Base-by-base conservation (phyloP, 352 stramenopile genomes). In the Phytophthora aleatoria region DNA sequence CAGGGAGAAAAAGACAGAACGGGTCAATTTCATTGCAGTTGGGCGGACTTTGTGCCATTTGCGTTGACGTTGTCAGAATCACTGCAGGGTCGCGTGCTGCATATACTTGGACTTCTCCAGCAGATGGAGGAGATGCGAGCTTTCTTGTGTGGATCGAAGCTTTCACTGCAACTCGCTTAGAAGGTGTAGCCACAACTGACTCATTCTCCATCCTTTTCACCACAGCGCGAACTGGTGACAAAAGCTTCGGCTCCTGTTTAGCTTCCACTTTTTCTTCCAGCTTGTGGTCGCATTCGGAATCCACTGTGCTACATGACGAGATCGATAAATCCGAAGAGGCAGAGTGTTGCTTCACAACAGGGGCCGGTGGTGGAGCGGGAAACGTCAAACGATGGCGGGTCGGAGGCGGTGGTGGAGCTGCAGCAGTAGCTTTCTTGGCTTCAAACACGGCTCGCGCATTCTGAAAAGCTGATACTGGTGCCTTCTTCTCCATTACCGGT, bases 1-100 rank as follows among this genome's bases (percentile, higher is more conserved):
- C 62, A 2, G 82, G 80, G 13, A 84, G 39, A 27, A 92, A 57
- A 30, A 91, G 36, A 36, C 72, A 71, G 55, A 83, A 82, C 7
- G 83, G 83, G 16, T 89, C 75, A 30, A 84, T 79, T 12, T 68
- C 49, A 12, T 10, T 26, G 12, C 35, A 27, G 7, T 47, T 39
- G 9, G 28, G 9, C 39, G 36, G 33, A 1, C 5, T 15, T 31
- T 61, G 41, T 24, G 41, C 24, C 27, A 27, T n/a, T 57, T 44
- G 39, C 26, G 38, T 27, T 11, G 27, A 4, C 35, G 16, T 47
- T 41, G 38, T 27, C n/a, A 24, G 20, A 35, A 42, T 24, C 38
- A 41, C 30, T 50, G 11, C 12, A 43, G 38, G 11, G 8, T 27
- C 33, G 9, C 15, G 27, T 38, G 42, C 3, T 2, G 4, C 3